Conservation (phyloP, 495 filamentous ascomycete genomes). For the Neurospora tetraspora region DNA sequence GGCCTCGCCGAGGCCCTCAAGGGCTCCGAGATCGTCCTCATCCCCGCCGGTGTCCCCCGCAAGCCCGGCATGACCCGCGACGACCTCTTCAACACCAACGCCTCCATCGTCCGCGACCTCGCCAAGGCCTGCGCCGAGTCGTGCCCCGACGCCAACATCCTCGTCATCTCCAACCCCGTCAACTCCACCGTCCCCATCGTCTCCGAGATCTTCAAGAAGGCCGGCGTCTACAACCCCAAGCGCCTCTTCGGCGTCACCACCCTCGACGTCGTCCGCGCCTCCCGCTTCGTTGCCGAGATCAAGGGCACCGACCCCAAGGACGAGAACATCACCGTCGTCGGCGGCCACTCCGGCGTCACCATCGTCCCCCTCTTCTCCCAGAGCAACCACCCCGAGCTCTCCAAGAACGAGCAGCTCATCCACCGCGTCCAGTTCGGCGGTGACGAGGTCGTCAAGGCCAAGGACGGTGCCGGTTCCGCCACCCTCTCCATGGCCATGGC, state of each 20-base stretch:
- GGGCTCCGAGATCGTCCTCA: conserved; percentile 86
- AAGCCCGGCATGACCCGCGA: conserved; percentile 99
- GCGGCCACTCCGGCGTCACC: conserved; percentile 95
- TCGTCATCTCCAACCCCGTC: conserved; percentile 97
- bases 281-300: conserved; percentile 90
- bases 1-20: conserved; percentile 71
- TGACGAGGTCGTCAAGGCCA: conserved; percentile 98
- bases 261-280: conserved; percentile 95
- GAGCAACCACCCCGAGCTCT: conserved; percentile 74
- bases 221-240: conserved; percentile 95
- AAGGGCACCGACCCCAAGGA: conserved; percentile 79
- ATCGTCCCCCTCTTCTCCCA: conserved; percentile 97
- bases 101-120: conserved; percentile 96
- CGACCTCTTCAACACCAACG: conserved; percentile 99
- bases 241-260: conserved; percentile 98
- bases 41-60: conserved; percentile 95
- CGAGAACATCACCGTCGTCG: conserved; percentile 91
- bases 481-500: conserved; percentile 99
- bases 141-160: conserved; percentile 84
- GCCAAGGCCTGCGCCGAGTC: conserved; percentile 89
- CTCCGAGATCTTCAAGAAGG: conserved; percentile 90
- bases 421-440: conserved; percentile 98
- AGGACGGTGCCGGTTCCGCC: conserved; percentile 95
- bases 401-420: conserved; percentile 66
- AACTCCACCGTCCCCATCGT: conserved; percentile 98